A percentile compares a stretch with the other conserved stretches of the same genome.
These are phyloP conservation scores for Fraxinus paxiana DNA, from an alignment of 305 asterid species.

Conservation along the genomic window DNA sequence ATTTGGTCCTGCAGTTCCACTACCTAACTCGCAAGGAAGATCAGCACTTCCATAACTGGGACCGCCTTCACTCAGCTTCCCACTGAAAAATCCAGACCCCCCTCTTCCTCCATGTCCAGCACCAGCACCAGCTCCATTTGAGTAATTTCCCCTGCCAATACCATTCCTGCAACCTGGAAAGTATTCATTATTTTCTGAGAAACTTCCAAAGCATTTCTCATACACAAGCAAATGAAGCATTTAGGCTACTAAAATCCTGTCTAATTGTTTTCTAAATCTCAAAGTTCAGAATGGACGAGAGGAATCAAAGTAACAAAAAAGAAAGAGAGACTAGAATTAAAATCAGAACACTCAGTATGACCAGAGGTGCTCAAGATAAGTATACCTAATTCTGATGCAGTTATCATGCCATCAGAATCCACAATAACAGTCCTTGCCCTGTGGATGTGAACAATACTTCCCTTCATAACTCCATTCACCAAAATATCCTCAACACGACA, in stretches of 20 bases:
- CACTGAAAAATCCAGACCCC: conserved; percentile 75
- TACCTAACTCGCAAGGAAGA: conserved; percentile 96
- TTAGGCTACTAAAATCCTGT: not conserved
- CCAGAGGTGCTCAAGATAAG: conserved; percentile 11
- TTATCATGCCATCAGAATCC: conserved; percentile 66
- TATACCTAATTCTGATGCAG: conserved; percentile 87
- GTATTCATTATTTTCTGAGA: conserved; percentile 26
- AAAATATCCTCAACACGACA: conserved; percentile 94
- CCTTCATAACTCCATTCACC: conserved; percentile 74
- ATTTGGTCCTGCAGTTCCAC: conserved; percentile 75
- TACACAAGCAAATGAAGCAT: conserved; percentile 3
- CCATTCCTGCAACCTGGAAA: conserved; percentile 84
- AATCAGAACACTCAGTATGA: conserved; percentile 9
- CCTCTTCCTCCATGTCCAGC: conserved; percentile 99
- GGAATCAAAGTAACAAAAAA: not conserved
- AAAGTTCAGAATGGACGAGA: conserved; percentile 17
- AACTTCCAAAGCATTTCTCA: conserved; percentile 19
- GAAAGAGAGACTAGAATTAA: conserved; percentile 18
- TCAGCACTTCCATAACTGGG: conserved; percentile 76
- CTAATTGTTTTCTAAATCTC: conserved; percentile 11
- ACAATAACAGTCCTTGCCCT: conserved; percentile 83
- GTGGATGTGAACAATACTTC: conserved; percentile 92
- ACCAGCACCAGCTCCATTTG: conserved; percentile 91
- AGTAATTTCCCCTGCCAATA: conserved; percentile 88
- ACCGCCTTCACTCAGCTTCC: conserved; percentile 78